phyloP scores from a whole-genome alignment of 2,329 filamentous ascomycete genomes.

The Fusarium redolens region DNA sequence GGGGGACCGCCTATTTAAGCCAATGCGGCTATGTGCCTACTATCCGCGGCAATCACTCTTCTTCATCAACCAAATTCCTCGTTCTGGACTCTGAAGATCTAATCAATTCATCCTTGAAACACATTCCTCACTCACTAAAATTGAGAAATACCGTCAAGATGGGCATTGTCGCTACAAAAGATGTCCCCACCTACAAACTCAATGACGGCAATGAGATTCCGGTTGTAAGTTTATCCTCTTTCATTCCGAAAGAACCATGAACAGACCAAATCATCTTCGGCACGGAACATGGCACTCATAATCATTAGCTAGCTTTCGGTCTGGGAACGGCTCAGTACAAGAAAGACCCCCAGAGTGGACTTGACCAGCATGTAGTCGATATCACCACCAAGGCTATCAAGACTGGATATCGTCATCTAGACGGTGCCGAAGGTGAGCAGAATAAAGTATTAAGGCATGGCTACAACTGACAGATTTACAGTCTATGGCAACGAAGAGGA shows the following conservation, averaged over 20 bases:
- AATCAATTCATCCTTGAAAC: neutral
- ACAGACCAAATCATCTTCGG: neutral
- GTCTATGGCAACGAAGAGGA: constrained; percentile 75
- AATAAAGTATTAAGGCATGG: no score
- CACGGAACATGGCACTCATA: neutral
- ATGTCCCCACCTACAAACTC: constrained; percentile 71
- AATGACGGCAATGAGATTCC: constrained; percentile 81
- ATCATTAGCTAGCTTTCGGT: constrained; percentile 72
- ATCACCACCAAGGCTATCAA: constrained; percentile 71
- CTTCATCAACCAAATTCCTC: constrained; percentile 4
- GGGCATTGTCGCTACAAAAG: constrained; percentile 24
- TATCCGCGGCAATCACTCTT: neutral
- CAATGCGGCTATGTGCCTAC: neutral
- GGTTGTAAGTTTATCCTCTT: constrained; percentile 60
- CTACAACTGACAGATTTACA: constrained; percentile 41
- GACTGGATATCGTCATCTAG: constrained; percentile 77
- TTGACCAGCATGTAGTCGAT: constrained; percentile 65
- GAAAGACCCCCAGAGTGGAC: constrained; percentile 57
- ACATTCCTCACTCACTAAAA: neutral
- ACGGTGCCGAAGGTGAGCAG: constrained; percentile 74
- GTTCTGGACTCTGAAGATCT: neutral
- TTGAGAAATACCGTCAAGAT: constrained; percentile 12
- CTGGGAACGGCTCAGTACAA: constrained; percentile 76
- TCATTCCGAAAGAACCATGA: neutral
- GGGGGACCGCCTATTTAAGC: constrained; percentile 8